Evolutionary conservation across 176 grass and related monocot species (phyloP).

Genomic region (Eleusine coracana): DNA sequence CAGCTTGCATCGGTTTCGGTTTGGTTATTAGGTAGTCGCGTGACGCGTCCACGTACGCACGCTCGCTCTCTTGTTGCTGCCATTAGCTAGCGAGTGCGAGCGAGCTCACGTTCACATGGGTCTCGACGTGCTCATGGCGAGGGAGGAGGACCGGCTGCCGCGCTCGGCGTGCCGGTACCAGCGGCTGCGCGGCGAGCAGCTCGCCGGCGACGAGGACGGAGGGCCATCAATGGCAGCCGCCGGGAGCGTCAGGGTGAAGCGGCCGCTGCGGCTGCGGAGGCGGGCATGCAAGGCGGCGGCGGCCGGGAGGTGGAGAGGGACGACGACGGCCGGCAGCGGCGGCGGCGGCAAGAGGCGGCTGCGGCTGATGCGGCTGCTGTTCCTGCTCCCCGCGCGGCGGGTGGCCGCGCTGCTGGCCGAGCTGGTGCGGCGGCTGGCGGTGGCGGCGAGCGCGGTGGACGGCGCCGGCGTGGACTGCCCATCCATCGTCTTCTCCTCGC

Average conservation of each 20-base stretch:
- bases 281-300: slow-evolving; percentile 26
- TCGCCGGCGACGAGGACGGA: not conserved
- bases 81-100: not conserved
- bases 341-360: slow-evolving; percentile 19
- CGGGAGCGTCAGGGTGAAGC: slow-evolving; percentile 28
- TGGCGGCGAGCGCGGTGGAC: slow-evolving; percentile 18
- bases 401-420: slow-evolving; percentile 61
- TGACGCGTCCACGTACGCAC: not conserved
- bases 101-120: slow-evolving; percentile 51
- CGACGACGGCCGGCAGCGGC: not conserved
- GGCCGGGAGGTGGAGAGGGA: not conserved
- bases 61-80: not conserved
- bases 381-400: slow-evolving; percentile 48
- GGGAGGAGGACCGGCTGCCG: slow-evolving; percentile 29
- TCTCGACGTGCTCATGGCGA: slow-evolving; percentile 39
- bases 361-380: slow-evolving; percentile 41
- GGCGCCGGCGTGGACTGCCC: slow-evolving; percentile 46
- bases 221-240: not conserved
- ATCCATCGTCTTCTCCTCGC: slow-evolving; percentile 69
- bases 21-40: too few relatives aligned
- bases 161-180: slow-evolving; percentile 37
- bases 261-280: slow-evolving; percentile 43
- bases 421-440: slow-evolving; percentile 50
- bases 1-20: not conserved
- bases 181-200: slow-evolving; percentile 36